Percentiles rank a stretch among this genome's conserved stretches.
phyloP scores from a whole-genome alignment of 495 filamentous ascomycete genomes.

The Friedmanniomyces simplex region DNA sequence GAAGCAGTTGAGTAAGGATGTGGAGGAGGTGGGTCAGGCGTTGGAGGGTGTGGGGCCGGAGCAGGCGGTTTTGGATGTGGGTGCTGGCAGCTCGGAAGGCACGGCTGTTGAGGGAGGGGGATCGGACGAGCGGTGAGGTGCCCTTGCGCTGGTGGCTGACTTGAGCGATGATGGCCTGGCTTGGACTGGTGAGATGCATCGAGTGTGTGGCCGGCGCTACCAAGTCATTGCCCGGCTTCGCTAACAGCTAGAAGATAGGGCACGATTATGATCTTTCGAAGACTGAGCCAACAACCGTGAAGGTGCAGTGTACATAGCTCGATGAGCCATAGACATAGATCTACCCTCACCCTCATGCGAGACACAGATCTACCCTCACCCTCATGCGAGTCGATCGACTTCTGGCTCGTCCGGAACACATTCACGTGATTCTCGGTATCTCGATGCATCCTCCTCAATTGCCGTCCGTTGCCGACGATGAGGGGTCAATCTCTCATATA shows the following conservation, averaged over 20 bases:
- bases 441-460: not conserved
- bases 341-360: not conserved
- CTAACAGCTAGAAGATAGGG: too few relatives aligned
- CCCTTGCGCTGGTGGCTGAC: not conserved
- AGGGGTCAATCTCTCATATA: not conserved
- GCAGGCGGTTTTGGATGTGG: not conserved
- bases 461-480: not conserved
- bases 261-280: too few relatives aligned
- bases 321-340: not conserved
- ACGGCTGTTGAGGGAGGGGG: not conserved
- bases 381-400: too few relatives aligned
- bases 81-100: not conserved
- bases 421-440: not conserved
- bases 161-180: not conserved
- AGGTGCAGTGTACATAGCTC: not conserved
- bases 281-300: too few relatives aligned
- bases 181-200: not conserved
- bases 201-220: too few relatives aligned
- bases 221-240: too few relatives aligned
- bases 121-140: too few relatives aligned
- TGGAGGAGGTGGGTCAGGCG: conserved; percentile 4
- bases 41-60: conserved; percentile 1
- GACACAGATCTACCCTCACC: too few relatives aligned
- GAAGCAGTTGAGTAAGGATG: conserved; percentile 19
- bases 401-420: too few relatives aligned